Percentiles rank a stretch among this genome's conserved stretches.
These are phyloP conservation scores for Fraxinus ornus DNA, from an alignment of 305 asterid species.

Conservation along the genomic window DNA sequence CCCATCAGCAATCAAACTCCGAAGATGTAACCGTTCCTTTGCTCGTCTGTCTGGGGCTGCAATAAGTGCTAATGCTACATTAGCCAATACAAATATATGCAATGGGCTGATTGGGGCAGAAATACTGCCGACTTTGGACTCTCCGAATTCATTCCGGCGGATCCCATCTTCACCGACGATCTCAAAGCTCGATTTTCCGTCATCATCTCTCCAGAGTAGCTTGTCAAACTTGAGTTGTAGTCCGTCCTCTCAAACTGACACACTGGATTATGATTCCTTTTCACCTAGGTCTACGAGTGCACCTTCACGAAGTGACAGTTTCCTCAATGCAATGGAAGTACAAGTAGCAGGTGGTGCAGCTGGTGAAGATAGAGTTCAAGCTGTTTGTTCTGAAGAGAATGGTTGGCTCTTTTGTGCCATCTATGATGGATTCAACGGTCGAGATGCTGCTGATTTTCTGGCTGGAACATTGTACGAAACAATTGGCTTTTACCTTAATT, in stretches of 20 bases:
- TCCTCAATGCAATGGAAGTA: conserved; percentile 59
- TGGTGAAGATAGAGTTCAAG: conserved; percentile 93
- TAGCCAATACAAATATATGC: conserved; percentile 93
- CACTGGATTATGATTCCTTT: conserved; percentile 50
- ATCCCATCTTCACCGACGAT: conserved; percentile 72
- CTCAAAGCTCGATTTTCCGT: conserved; percentile 57
- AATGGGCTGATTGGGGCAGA: conserved; percentile 80
- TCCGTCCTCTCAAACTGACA: conserved; percentile 64
- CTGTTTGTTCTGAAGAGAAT: conserved; percentile 86
- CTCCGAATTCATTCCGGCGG: conserved; percentile 79
- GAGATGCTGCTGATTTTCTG: conserved; percentile 97
- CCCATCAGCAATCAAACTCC: conserved; percentile 49
- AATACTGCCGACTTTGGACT: conserved; percentile 76
- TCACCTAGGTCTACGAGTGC: conserved; percentile 51
- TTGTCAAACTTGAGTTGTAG: conserved; percentile 73
- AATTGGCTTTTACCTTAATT: conserved; percentile 55
- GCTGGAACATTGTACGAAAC: conserved; percentile 85
- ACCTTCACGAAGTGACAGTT: conserved; percentile 56
- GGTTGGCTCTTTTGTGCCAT: conserved; percentile 88
- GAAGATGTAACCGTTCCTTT: conserved; percentile 62
- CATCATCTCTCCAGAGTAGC: conserved; percentile 69
- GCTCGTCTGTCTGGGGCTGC: conserved; percentile 94
- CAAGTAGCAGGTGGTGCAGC: conserved; percentile 98
- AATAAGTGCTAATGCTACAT: conserved; percentile 81
- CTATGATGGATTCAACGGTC: conserved; percentile 89